Base-by-base conservation (phyloP, 129 eudicot species). In the Pulicaria dysenterica region DNA sequence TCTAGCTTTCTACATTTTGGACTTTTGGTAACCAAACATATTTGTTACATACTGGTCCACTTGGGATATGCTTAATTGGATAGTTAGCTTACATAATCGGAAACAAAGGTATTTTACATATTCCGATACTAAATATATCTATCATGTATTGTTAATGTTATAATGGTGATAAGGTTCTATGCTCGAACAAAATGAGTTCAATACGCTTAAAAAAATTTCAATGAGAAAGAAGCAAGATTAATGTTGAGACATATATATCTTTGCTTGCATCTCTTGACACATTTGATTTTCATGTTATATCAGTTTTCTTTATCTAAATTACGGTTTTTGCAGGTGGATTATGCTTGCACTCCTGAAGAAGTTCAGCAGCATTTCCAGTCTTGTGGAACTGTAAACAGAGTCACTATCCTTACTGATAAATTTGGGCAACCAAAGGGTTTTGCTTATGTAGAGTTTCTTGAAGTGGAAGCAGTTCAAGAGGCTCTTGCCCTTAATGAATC, bases 401-500 rank as follows among this genome's bases (percentile, higher is more conserved):
- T 94, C 51, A 94, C 98, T 16, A 94, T 94, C 70, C 72, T 88
- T 70, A 90, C 93, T 41, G 95, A 94, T 74, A 94, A 94, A 81
- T 94, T 90, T 87, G 98, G 98, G 16, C 97, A 94, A 77, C 98
- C 98, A 37, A 94, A 94, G 80, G 98, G 98, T 72, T 94, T 87
- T 78, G 98, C 98, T 55, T 94, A 90, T 75, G 98, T 94, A 62
- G 98, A 94, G 72, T 94, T 94, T 62, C 81, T 94, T 56, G 98
- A 94, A 73, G 86, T 68, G 16, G 97, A 94, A 74, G 98, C 91
- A 64, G 86, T 90, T 74, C 98, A 94, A 67, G 97, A 94, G 81
- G 95, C 98, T 72, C 86, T 94, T 4, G 68, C 72, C 9, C 88
- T 94, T 58, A 94, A 80, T 61, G 98, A 94, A 83, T 94, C 98